phyloP scores from a whole-genome alignment of 306 rosid species.

The Carpinus fangiana region DNA sequence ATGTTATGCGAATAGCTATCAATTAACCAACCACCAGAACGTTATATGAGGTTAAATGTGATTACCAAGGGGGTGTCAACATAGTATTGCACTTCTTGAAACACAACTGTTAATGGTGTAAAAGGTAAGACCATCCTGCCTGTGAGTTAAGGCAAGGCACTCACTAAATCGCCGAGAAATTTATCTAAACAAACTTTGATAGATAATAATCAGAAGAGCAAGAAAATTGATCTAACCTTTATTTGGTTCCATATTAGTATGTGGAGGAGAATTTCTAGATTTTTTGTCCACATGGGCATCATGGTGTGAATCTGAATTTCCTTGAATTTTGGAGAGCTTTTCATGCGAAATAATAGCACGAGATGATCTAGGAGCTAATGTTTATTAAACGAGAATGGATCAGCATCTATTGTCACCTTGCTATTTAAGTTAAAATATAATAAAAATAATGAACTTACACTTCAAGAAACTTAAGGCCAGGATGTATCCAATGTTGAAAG shows the following conservation, averaged over 20 bases:
- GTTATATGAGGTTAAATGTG: neutral
- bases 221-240: slow-evolving; percentile 16
- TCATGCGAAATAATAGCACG: slow-evolving; percentile 37
- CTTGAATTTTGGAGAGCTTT: slow-evolving; percentile 23
- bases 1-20: neutral
- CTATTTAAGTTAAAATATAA: neutral
- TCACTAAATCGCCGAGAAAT: neutral
- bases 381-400: slow-evolving; percentile 1
- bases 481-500: slow-evolving; percentile 38
- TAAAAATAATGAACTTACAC: slow-evolving; percentile 25
- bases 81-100: slow-evolving; percentile 48
- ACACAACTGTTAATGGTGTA: slow-evolving; percentile 40
- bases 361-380: slow-evolving; percentile 45
- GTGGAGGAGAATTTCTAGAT: slow-evolving; percentile 5
- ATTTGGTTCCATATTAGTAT: neutral
- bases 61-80: slow-evolving; percentile 48
- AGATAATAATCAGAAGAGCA: neutral
- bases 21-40: neutral
- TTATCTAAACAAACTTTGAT: neutral
- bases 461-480: slow-evolving; percentile 46
- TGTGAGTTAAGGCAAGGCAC: slow-evolving; percentile 11
- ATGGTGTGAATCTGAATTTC: slow-evolving; percentile 1
- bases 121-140: slow-evolving; percentile 46
- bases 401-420: neutral
- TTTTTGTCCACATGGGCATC: slow-evolving; percentile 7